Evolutionary conservation across 257 asterid species (phyloP), one percentile per base, ranked within the genome.

Genomic region (Fraxinus cuspidata): DNA sequence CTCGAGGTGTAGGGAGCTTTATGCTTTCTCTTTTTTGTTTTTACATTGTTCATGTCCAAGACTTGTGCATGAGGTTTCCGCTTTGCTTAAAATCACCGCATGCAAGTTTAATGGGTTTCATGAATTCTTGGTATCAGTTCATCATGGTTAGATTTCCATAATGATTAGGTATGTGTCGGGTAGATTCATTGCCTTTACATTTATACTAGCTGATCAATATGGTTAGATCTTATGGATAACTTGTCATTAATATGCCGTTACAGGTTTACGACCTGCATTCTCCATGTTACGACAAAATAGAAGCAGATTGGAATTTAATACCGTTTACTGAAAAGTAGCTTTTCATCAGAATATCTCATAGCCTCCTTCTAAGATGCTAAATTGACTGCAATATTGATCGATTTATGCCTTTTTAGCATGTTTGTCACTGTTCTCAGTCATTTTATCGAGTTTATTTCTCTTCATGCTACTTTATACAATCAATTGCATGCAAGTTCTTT

Each of bases 301-400:
- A 72, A 67, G 11, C 56, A 51, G 25, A 69, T 44, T 47, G 64
- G 72, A 74, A 56, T 60, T 58, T 42, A 42, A 12, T 12, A 42
- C 18, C 16, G 51, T 12, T 42, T 42, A 38, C 44, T 37, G 7
- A 2, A 8, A 6, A 37, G 42, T 37, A 42, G 49, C 49, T 42
- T 2, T 42, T 38, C 13, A 38, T 38, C 12, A 8, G 3, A 38
- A 38, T 38, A 38, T 38, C 15, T 11, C 49, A 2, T 42, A 11
- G 3, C 49, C 49, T 42, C 16, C 51, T 42, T 42, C 3, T 2
- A 42, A 42, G 49, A 40, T 40, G 51, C 51, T 12, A 12, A 42
- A 11, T 42, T 42, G 51, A 42, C 4, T 42, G 51, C 51, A 42
- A 13, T 11, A 42, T 42, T 42, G 51, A 11, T 42, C 18, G 0